Evolutionary conservation across 352 stramenopile genomes (phyloP).

Genomic region (Globisporangium abappressorium): DNA sequence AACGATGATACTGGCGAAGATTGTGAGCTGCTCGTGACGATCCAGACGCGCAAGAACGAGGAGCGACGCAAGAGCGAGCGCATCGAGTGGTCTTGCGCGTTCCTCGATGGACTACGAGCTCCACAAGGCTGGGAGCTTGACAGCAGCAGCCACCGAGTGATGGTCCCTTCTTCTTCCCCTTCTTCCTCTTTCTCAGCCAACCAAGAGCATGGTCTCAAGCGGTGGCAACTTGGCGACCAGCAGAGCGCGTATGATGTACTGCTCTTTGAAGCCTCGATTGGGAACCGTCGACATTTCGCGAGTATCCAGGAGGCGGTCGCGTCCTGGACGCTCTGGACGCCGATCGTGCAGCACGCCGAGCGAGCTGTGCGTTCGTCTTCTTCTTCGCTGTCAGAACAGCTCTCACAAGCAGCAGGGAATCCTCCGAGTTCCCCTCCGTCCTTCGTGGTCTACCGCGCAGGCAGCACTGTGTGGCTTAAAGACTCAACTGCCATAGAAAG

Average conservation of each 20-base stretch:
- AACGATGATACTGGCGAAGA: neutral
- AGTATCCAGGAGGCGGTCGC: conserved; percentile 60
- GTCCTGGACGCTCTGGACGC: conserved; percentile 61
- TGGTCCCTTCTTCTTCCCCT: conserved; percentile 3
- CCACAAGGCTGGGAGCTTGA: conserved; percentile 16
- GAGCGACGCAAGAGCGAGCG: conserved; percentile 18
- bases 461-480: neutral
- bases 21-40: conserved; percentile 32
- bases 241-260: conserved; percentile 36
- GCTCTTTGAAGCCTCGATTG: conserved; percentile 22
- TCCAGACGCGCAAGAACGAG: conserved; percentile 31
- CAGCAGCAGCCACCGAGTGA: neutral
- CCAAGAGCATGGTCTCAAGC: neutral
- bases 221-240: conserved; percentile 34
- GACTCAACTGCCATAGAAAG: neutral
- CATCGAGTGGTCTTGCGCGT: conserved; percentile 39
- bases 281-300: conserved; percentile 33
- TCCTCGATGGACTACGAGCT: conserved; percentile 10
- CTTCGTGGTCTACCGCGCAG: conserved; percentile 4
- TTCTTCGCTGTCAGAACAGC: too few relatives aligned
- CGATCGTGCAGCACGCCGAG: conserved; percentile 37
- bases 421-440: neutral
- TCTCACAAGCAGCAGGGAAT: neutral
- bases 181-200: neutral
- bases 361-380: neutral